Evolutionary conservation across 2,329 filamentous ascomycete species (phyloP), one percentile per base, ranked within the genome.

Genomic region (Talaromyces sp.): DNA sequence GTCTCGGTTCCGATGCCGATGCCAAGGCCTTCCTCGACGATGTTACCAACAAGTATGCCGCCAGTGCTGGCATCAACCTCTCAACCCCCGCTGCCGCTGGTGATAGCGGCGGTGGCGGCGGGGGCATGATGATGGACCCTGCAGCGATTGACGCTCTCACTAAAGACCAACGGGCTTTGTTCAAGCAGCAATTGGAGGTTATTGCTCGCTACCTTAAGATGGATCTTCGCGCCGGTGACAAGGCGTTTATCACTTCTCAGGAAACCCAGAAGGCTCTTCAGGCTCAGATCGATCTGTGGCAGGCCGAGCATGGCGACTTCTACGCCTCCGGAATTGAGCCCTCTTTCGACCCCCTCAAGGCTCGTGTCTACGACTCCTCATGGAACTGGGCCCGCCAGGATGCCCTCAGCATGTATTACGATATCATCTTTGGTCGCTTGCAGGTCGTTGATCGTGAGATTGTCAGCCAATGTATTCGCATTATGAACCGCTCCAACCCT

Each of bases 351-450:
- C 80, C 90, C 4, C 85, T 97, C 58, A 99, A 99, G 75, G 94
- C 94, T 29, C 89, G 94, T 70, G 87, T 94, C 9, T 99, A 99
- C 77, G 94, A 99, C 73, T 97, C 94, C 0, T 95, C 91, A 0
- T 99, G 94, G 94, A 99, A 99, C 75, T 99, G 94, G 94, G 94
- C 91, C 57, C 88, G 94, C 47, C 94, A 99, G 72, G 94, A 99
- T 73, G 94, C 93, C 24, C 85, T 99, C 49, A 94, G 84, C 79
- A 99, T 99, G 93, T 99, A 94, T 80, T 99, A 91, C 77, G 94
- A 99, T 69, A 95, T 99, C 69, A 97, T 99, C 69, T 99, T 99
- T 66, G 94, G 94, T 53, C 86, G 94, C 56, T 85, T 99, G 49
- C 86, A 94, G 79, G 90, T 87, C 45, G 89, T 99, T 36, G 94